These are phyloP conservation scores for Pezizomycotina sp. DNA, from an alignment of 2,329 filamentous ascomycete genomes.

Conservation along the genomic window DNA sequence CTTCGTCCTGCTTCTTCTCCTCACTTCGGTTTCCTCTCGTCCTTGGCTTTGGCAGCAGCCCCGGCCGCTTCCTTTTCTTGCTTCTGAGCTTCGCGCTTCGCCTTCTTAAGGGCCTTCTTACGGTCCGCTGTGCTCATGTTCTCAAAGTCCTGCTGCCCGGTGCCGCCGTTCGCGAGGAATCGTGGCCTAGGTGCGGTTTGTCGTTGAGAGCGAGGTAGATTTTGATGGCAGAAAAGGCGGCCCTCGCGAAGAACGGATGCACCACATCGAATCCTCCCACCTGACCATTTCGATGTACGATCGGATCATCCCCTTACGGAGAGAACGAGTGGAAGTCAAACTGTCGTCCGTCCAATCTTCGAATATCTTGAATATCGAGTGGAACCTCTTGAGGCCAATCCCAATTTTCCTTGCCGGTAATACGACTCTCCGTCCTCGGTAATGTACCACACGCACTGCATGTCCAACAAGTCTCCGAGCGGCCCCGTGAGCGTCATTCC, in stretches of 20 bases:
- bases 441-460: slow-evolving; percentile 97
- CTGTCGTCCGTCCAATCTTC: slow-evolving; percentile 94
- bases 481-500: slow-evolving; percentile 64
- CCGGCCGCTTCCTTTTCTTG: slow-evolving; percentile 65
- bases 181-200: slow-evolving; percentile 49
- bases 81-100: slow-evolving; percentile 60
- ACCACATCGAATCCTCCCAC: slow-evolving; percentile 82
- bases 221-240: slow-evolving; percentile 63
- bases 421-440: slow-evolving; percentile 90
- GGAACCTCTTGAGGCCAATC: slow-evolving; percentile 86
- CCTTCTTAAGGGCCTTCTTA: slow-evolving; percentile 82
- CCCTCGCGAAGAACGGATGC: slow-evolving; percentile 80
- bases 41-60: slow-evolving; percentile 62
- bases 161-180: slow-evolving; percentile 40
- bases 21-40: slow-evolving; percentile 56
- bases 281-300: slow-evolving; percentile 91
- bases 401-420: slow-evolving; percentile 62
- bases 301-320: slow-evolving; percentile 90
- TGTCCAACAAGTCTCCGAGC: slow-evolving; percentile 79
- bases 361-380: slow-evolving; percentile 77
- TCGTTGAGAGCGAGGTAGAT: slow-evolving; percentile 69
- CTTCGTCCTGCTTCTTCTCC: slow-evolving; percentile 73
- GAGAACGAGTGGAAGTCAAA: too few relatives aligned
- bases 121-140: slow-evolving; percentile 44
- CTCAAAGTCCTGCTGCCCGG: slow-evolving; percentile 35